Percentiles rank a stretch among this genome's conserved stretches.
Evolutionary conservation across 176 grass and related monocot species (phyloP).

Genomic region (Oropetium thomaeum): DNA sequence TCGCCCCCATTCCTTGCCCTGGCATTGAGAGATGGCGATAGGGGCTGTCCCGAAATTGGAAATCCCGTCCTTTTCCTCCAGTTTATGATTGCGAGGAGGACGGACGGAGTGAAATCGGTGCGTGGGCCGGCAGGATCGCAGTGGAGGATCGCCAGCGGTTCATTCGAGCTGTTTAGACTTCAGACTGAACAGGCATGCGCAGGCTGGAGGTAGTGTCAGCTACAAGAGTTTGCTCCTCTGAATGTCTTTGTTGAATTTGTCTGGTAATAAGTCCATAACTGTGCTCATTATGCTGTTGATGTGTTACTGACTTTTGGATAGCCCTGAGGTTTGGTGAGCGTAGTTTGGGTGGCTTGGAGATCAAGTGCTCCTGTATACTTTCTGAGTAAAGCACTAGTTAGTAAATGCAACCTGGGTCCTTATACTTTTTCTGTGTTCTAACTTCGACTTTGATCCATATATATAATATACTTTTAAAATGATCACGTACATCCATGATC

Average conservation of each 20-base stretch:
- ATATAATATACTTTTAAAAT: too few species aligned
- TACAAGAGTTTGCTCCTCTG: not conserved
- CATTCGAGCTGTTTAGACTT: not conserved
- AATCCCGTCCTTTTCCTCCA: not conserved
- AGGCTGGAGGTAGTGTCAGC: not conserved
- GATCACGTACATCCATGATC: too few species aligned
- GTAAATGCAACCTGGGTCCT: too few species aligned
- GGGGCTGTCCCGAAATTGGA: constrained; percentile 1
- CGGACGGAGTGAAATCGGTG: not conserved
- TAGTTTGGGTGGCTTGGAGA: too few species aligned
- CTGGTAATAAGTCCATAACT: too few species aligned
- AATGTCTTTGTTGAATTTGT: not conserved
- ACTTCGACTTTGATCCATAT: too few species aligned
- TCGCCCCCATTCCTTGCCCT: not conserved
- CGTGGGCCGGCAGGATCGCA: not conserved
- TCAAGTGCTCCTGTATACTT: too few species aligned
- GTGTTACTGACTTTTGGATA: too few species aligned
- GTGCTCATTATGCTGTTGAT: too few species aligned
- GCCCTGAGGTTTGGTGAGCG: too few species aligned
- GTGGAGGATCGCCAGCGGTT: constrained; percentile 14
- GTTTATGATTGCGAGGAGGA: not conserved
- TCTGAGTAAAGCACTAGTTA: too few species aligned
- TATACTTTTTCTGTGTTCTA: too few species aligned
- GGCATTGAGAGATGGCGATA: not conserved
- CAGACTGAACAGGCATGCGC: not conserved